A percentile compares a stretch with the other conserved stretches of the same genome.
These are phyloP conservation scores for Colletotrichum truncatum DNA, from an alignment of 2,329 filamentous ascomycete genomes.

Conservation along the genomic window DNA sequence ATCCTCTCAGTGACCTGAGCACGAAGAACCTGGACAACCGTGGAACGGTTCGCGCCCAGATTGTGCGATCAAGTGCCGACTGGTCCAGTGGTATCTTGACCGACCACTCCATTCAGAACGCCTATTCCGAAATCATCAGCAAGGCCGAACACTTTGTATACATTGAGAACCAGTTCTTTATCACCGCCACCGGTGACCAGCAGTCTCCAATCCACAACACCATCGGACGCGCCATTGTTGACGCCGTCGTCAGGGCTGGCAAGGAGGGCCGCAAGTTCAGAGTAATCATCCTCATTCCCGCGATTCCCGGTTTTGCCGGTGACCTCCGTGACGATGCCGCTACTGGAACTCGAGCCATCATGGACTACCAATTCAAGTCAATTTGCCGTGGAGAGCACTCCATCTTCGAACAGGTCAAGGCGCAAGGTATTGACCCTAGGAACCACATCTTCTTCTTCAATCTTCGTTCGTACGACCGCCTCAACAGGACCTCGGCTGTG, in stretches of 20 bases:
- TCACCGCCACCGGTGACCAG: slow-evolving; percentile 90
- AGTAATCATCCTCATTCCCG: slow-evolving; percentile 89
- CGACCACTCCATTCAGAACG: slow-evolving; percentile 88
- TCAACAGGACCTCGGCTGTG: slow-evolving; percentile 83
- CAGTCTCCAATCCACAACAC: slow-evolving; percentile 88
- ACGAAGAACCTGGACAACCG: slow-evolving; percentile 71
- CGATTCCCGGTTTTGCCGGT: slow-evolving; percentile 92
- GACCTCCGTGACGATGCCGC: slow-evolving; percentile 87
- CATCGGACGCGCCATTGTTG: slow-evolving; percentile 88
- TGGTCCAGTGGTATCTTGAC: slow-evolving; percentile 92
- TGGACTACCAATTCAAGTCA: slow-evolving; percentile 98
- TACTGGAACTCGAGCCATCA: slow-evolving; percentile 88
- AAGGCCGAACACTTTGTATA: slow-evolving; percentile 94
- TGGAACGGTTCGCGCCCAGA: slow-evolving; percentile 82
- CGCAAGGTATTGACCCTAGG: slow-evolving; percentile 78
- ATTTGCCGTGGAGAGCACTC: slow-evolving; percentile 92
- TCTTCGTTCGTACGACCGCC: slow-evolving; percentile 87
- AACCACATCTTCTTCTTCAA: slow-evolving; percentile 95
- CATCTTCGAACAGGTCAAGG: slow-evolving; percentile 81
- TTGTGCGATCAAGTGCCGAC: slow-evolving; percentile 90
- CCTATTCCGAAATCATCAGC: slow-evolving; percentile 84
- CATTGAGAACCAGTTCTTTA: slow-evolving; percentile 99
- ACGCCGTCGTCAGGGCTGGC: slow-evolving; percentile 83
- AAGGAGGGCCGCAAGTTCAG: slow-evolving; percentile 89
- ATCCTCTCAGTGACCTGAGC: slow-evolving; percentile 77